Conservation (phyloP, 2,329 filamentous ascomycete species). For the Juglanconis oblonga region DNA sequence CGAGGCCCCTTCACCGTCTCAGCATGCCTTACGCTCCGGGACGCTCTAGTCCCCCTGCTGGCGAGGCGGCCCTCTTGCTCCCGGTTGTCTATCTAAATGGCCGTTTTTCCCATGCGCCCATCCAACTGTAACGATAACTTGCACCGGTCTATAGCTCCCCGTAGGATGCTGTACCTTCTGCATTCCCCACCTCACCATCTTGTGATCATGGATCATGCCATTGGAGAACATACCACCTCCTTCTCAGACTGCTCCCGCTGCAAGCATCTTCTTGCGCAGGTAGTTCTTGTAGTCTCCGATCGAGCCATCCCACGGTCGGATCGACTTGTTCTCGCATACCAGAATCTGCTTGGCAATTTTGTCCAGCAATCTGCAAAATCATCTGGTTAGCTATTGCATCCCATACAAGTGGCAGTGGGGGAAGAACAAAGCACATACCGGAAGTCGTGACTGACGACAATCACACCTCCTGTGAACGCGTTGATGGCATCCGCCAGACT, state of each 20-base stretch:
- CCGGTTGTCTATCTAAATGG: not conserved
- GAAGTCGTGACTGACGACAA: conserved; percentile 98
- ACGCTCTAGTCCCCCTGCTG: not conserved
- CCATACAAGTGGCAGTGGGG: not conserved
- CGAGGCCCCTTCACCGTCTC: not conserved
- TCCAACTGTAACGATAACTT: not conserved
- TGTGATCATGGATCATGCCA: not conserved
- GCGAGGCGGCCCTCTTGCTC: not conserved
- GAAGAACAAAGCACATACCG: conserved; percentile 57
- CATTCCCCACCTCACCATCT: not conserved
- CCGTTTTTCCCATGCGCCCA: not conserved
- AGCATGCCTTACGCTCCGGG: not conserved
- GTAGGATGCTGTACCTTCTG: not conserved
- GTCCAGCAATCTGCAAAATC: conserved; percentile 73
- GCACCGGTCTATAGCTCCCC: conserved; percentile 4
- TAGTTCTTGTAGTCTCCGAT: conserved; percentile 98
- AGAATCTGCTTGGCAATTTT: conserved; percentile 99
- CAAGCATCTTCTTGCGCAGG: conserved; percentile 98
- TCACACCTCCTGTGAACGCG: conserved; percentile 90
- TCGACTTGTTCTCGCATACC: conserved; percentile 97
- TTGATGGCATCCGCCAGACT: conserved; percentile 97
- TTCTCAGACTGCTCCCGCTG: conserved; percentile 77
- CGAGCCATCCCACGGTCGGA: conserved; percentile 80
- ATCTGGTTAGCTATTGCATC: conserved; percentile 3
- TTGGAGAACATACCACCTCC: conserved; percentile 2